Evolutionary conservation across 805 yeast species (phyloP), one percentile per base, ranked within the genome.

Genomic region (Saturnispora sekii): DNA sequence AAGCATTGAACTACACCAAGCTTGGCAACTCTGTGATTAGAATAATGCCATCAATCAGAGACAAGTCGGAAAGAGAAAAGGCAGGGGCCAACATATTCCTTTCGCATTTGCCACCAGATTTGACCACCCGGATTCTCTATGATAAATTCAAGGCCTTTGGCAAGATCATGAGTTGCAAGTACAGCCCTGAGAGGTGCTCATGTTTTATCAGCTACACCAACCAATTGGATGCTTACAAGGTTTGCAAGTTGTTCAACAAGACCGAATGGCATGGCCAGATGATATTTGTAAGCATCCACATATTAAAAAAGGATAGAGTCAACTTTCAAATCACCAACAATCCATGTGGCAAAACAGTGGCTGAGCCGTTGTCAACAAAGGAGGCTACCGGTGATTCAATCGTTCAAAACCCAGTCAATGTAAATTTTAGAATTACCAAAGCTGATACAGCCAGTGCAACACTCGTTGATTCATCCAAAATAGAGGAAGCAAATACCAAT

Each of bases 41-140:
- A 53, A 74, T 76, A 17, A 73, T 76, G 79, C 77, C 75, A 3
- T 73, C 79, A 0, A 49, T 74, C 41, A 68, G 77, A 51, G 73
- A 74, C 38, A 58, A 63, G 28, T 42, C 48, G 4, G 59, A 59
- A 46, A 61, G 72, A 48, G 70, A 67, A 35, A 59, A 57, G 41
- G 54, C 72, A 34, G 79, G 79, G 1, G 69, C 76, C 1, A 76
- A 76, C 49, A 70, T 76, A 0, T 72, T 73, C 46, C 61, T 76
- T 44, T 64, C 76, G 5, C 70, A 73, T 43, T 57, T 76, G 35
- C 68, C 73, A 1, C 54, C 63, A 28, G 36, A 52, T 10, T 51
- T 69, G 33, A 66, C 57, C 10, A 56, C 65, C 10, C 49, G 65
- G 42, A 17, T 30, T 7, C 47, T 63, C 9, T 62, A 54, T 42